Evolutionary conservation across 176 grass and related monocot genomes (phyloP), one percentile per base, ranked within the genome.

Genomic region (Bothriochloa decipiens): DNA sequence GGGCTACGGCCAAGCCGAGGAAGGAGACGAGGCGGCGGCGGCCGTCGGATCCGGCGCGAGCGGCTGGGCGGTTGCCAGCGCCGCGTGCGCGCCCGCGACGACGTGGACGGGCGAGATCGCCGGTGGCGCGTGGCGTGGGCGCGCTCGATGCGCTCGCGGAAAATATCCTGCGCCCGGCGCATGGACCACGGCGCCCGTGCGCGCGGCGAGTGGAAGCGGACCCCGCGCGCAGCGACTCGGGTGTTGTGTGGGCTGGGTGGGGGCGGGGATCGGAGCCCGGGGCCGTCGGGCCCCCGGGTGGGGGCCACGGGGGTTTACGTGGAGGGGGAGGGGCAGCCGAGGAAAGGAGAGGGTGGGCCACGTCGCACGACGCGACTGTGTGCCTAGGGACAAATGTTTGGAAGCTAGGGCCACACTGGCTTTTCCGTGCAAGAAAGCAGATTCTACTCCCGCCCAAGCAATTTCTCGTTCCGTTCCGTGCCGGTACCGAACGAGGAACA

Each of bases 61-160:
- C 62, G 85, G 70, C 1, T 1, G 0, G 81, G 70, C 40, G 70
- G 6, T 20, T 32, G 81, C 49, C 85, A 87, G 80, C 84, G 75
- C 28, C 11, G 74, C 4, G 22, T 8, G 79, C 0, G 35, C 0
- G 0, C n/a, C 35, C 17, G 46, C 0, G 47, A 37, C n/a, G 84
- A 87, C 80, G 80, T 90, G 84, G 88, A 79, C 58, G 84, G 83
- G 35, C 53, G 73, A 22, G 65, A 82, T 90, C 83, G 23, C 25
- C 33, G 35, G 72, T 43, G 78, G 83, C 45, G 66, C 42, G 65
- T 86, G 66, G 66, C 83, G 78, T 82, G 83, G 80, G 82, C 36
- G 66, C 67, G 46, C 86, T 11, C 16, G 66, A 43, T 83, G 81
- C 41, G 63, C 2, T 1, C 16, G 61, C 18, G 13, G 1, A 18